Evolutionary conservation across 208 protist species (phyloP).

Genomic region (Leishmania tropica): DNA sequence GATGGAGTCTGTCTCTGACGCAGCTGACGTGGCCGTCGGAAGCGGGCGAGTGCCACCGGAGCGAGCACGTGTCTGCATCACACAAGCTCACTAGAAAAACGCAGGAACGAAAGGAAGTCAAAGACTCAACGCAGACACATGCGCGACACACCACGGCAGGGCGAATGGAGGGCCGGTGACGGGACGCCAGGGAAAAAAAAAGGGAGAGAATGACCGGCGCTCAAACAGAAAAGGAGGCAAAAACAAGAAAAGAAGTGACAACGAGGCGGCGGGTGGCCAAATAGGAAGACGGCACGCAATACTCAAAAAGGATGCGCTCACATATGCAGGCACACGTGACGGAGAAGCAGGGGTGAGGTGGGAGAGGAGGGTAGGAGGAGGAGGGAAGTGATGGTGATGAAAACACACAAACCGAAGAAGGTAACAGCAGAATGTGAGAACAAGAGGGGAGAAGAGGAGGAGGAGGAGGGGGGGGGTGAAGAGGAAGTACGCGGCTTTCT

Average conservation of each 20-base stretch:
- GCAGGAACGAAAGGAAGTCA: no score
- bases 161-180: background rate
- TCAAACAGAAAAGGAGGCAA: background rate
- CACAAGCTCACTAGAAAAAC: background rate
- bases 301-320: background rate
- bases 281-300: background rate
- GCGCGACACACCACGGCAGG: background rate
- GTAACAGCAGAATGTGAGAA: background rate
- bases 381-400: background rate
- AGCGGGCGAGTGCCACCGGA: conserved; percentile 3
- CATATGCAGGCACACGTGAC: background rate
- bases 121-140: background rate
- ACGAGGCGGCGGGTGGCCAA: background rate
- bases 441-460: background rate
- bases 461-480: background rate
- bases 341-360: background rate
- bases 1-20: background rate
- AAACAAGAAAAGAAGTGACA: background rate
- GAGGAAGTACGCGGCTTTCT: background rate
- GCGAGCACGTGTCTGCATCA: conserved; percentile 26
- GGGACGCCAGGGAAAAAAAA: background rate
- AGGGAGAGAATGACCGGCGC: background rate
- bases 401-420: background rate
- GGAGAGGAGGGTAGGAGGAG: background rate
- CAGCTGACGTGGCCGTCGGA: background rate